Base-by-base conservation (phyloP, 2,329 filamentous ascomycete species). In the Sporothrix protearum region DNA sequence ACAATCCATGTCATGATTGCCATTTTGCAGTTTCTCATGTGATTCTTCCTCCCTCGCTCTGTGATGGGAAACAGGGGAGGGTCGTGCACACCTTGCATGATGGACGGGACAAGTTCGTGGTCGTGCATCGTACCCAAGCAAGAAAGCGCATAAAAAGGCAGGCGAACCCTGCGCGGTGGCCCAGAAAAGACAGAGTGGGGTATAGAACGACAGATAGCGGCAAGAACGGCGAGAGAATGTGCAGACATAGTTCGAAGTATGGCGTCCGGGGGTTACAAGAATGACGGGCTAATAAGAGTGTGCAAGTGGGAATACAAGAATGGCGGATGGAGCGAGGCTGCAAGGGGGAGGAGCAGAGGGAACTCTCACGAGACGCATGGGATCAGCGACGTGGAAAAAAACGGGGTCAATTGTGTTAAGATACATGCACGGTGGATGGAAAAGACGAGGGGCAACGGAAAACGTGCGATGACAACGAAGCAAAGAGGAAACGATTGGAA, bases 11-110 rank as follows among this genome's bases (percentile, higher is more conserved):
- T 45, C 59, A 28, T 64, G 59, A 28, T 28, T 64, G n/a, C 59
- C 36, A 45, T 64, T 28, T 36, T 64, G 36, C 5, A n/a, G 28
- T 59, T 45, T 61, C 36, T 42, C 59, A 39, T 64, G 9, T 28
- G 22, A 45, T 64, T n/a, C 59, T 45, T 12, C 59, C 36, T 45
- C 59, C 14, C 42, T 47, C 42, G 14, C 42, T 47, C 59, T 64
- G 33, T 25, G 59, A 64, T n/a, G 59, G 59, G 36, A 22, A 64
- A 39, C 10, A 12, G 59, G 53, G 57, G n/a, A 39, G 57, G 33
- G 36, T 14, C 36, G 39, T 68, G 10, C 33, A 57, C 66, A 53
- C 49, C 66, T 68, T 68, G 66, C 66, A 68, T 68, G 49, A 39
- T 12, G 64, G 47, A 25, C 30, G 33, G 66, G 49, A 14, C 66